A percentile compares a stretch with the other conserved stretches of the same genome.
phyloP scores from a whole-genome alignment of 2,329 filamentous ascomycete genomes.

The Colletotrichum phormii region DNA sequence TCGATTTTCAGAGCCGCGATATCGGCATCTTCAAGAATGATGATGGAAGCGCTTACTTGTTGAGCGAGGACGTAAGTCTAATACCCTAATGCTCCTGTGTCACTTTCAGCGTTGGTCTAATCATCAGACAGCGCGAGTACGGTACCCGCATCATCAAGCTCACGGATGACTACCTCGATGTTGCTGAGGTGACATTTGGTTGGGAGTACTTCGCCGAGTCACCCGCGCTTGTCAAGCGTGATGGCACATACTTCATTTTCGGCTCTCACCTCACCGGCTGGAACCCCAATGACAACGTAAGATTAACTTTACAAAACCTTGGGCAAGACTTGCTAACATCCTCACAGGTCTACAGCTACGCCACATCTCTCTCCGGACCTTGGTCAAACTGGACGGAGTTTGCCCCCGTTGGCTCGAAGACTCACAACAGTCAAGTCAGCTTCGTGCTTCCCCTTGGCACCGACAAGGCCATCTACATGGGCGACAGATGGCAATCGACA shows the following conservation, averaged over 20 bases:
- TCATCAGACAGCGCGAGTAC: conserved; percentile 26
- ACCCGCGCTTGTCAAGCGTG: conserved; percentile 71
- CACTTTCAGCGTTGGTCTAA: background rate
- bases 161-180: conserved; percentile 66
- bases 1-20: conserved; percentile 60
- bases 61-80: conserved; percentile 69
- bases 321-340: background rate
- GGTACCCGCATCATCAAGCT: conserved; percentile 63
- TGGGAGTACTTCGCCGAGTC: conserved; percentile 69
- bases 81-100: background rate
- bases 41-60: conserved; percentile 68
- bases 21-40: conserved; percentile 72
- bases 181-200: conserved; percentile 60
- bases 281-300: conserved; percentile 72
- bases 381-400: conserved; percentile 73
- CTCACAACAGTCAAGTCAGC: conserved; percentile 70
- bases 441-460: conserved; percentile 62
- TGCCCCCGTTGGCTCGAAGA: conserved; percentile 65
- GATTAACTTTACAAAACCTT: background rate
- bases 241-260: conserved; percentile 74
- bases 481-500: conserved; percentile 73
- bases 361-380: conserved; percentile 66
- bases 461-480: conserved; percentile 68
- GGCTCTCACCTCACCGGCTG: conserved; percentile 68
- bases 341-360: conserved; percentile 62